Evolutionary conservation across 148 eudicot genomes (phyloP), one percentile per base, ranked within the genome.

Genomic region (Polygonum maritimum): DNA sequence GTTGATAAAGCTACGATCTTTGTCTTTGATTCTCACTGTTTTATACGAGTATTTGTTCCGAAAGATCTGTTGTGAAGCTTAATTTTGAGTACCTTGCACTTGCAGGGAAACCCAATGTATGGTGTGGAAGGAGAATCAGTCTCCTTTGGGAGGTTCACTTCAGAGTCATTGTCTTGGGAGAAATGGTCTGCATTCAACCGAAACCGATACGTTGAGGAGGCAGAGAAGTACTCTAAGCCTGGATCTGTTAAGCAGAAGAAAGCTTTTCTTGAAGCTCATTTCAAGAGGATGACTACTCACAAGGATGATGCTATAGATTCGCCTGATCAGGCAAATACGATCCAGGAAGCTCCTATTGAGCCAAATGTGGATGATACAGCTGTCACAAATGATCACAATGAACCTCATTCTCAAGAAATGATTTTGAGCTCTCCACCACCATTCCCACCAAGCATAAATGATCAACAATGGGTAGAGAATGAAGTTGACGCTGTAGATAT

Each of bases 221-320:
- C 95, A 0, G 87, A 88, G 81, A 89, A 90, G 73, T 94, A 88
- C 63, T 86, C 98, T 1, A 84, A 76, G 78, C 94, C 92, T 0
- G 98, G 98, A 5, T 94, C 98, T 1, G 98, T 94, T 33, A 94
- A 92, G 7, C 90, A 91, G 78, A 94, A 91, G 81, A 94, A 91
- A 74, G 98, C 97, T 19, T 94, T 87, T 63, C 90, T 94, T 65
- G 98, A 94, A 89, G 98, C 98, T 33, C 95, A 91, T 85, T 94
- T 88, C 85, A 94, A 91, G 87, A 88, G 80, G 78, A 85, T 91
- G 77, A 94, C 98, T 5, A 91, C 92, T 57, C 85, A 86, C 36
- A 91, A 86, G 62, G 94, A 15, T 67, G 71, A 5, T 67, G 71
- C 92, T 8, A 92, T 92, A 35, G 92, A 90, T 26, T 73, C 86